Percentiles rank a stretch among this genome's conserved stretches.
Evolutionary conservation across 352 stramenopile genomes (phyloP).

Genomic region (Pythium rhizo-oryzae): DNA sequence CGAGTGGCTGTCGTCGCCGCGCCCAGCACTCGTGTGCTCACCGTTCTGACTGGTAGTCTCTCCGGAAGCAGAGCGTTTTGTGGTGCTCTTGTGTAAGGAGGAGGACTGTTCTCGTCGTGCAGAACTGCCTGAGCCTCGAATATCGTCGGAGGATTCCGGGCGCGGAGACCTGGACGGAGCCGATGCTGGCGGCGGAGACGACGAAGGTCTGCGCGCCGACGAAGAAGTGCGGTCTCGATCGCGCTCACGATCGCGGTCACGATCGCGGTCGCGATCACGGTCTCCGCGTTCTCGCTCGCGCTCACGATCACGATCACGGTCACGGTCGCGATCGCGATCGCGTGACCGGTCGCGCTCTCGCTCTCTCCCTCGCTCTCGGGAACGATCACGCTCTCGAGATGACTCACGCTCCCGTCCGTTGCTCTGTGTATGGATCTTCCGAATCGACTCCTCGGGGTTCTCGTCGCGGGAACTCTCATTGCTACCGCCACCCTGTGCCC

Average conservation of each 20-base stretch:
- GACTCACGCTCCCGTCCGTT: slow-evolving; percentile 7
- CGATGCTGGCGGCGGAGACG: slow-evolving; percentile 23
- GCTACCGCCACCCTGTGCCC: slow-evolving; percentile 30
- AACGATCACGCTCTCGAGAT: slow-evolving; percentile 10
- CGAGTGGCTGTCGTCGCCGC: slow-evolving; percentile 16
- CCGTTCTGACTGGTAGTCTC: slow-evolving; percentile 38
- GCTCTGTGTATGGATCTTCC: slow-evolving; percentile 34
- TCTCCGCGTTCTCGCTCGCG: slow-evolving; percentile 8
- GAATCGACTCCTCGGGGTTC: slow-evolving; percentile 45
- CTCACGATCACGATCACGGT: slow-evolving; percentile 14
- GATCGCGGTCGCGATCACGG: too few relatives aligned
- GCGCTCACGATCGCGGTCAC: neutral
- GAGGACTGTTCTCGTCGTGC: slow-evolving; percentile 14
- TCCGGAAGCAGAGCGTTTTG: slow-evolving; percentile 27
- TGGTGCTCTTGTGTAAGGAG: neutral
- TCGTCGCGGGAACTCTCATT: slow-evolving; percentile 11
- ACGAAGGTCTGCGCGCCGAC: slow-evolving; percentile 35
- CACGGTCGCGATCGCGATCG: slow-evolving; percentile 12
- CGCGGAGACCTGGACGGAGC: slow-evolving; percentile 8
- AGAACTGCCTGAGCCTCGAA: slow-evolving; percentile 14
- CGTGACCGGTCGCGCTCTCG: slow-evolving; percentile 10
- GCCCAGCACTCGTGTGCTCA: slow-evolving; percentile 26
- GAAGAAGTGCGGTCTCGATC: neutral
- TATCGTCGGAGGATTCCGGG: slow-evolving; percentile 51
- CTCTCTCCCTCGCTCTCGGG: slow-evolving; percentile 11